Percentiles rank a stretch among this genome's conserved stretches.
phyloP scores from a whole-genome alignment of 164 flowering plant species.

The Sextonia rubra region DNA sequence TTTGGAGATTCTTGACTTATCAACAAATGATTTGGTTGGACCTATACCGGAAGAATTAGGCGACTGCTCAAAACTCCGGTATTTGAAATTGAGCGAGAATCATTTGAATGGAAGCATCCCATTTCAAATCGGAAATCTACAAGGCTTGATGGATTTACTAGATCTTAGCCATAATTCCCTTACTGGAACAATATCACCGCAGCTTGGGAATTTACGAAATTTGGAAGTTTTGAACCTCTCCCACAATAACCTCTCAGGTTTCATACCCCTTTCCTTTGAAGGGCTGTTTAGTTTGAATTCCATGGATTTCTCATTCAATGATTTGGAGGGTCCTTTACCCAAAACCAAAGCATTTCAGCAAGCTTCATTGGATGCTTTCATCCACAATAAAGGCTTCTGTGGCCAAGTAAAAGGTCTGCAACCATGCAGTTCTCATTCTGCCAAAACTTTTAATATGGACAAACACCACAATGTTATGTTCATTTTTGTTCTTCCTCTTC shows the following conservation, averaged over 20 bases:
- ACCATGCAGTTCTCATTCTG: neutral
- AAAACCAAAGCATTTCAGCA: neutral
- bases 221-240: slow-evolving; percentile 14
- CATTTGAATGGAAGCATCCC: slow-evolving; percentile 9
- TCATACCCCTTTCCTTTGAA: slow-evolving; percentile 15
- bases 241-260: slow-evolving; percentile 17
- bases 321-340: slow-evolving; percentile 12
- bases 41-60: slow-evolving; percentile 1
- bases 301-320: slow-evolving; percentile 13
- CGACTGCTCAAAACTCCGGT: neutral
- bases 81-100: slow-evolving; percentile 5
- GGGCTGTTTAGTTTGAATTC: neutral
- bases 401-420: slow-evolving; percentile 5
- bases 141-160: neutral
- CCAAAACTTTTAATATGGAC: too few relatives aligned
- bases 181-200: neutral
- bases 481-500: neutral
- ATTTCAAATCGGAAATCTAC: slow-evolving; percentile 7
- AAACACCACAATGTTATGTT: neutral
- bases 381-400: slow-evolving; percentile 1
- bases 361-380: slow-evolving; percentile 3
- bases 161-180: slow-evolving; percentile 4
- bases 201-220: slow-evolving; percentile 1
- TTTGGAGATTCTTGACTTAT: slow-evolving; percentile 1
- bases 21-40: neutral